Evolutionary conservation across 2,329 filamentous ascomycete genomes (phyloP).

Genomic region (Clathrospora elynae): DNA sequence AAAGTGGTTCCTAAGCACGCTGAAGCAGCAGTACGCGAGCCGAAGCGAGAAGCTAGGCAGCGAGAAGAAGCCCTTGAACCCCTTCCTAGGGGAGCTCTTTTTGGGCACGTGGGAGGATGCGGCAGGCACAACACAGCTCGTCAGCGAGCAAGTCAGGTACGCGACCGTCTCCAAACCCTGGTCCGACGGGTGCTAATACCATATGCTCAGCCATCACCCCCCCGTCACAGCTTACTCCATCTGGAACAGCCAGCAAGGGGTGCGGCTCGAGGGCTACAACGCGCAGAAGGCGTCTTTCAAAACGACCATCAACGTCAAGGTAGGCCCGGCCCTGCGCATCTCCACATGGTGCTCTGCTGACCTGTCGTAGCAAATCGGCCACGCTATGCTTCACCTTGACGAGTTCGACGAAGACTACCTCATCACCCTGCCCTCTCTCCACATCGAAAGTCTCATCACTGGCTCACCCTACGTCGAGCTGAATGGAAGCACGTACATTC

Average conservation of each 20-base stretch:
- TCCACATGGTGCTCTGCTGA: constrained; percentile 7
- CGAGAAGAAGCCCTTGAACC: constrained; percentile 97
- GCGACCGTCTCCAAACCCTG: constrained; percentile 6
- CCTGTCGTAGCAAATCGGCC: constrained; percentile 71
- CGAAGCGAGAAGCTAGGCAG: constrained; percentile 81
- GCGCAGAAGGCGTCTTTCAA: constrained; percentile 95
- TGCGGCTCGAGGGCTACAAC: constrained; percentile 82
- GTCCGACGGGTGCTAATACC: constrained; percentile 13
- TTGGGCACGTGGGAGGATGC: constrained; percentile 86
- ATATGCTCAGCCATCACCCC: constrained; percentile 72
- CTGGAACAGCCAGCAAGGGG: constrained; percentile 80
- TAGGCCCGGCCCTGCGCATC: constrained; percentile 1
- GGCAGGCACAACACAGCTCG: constrained; percentile 78
- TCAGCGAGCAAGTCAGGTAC: constrained; percentile 91
- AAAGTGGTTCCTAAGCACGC: constrained; percentile 92
- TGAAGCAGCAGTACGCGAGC: constrained; percentile 82
- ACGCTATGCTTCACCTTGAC: constrained; percentile 80
- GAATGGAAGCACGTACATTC: constrained; percentile 82
- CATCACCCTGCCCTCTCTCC: constrained; percentile 86
- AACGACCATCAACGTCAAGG: constrained; percentile 88
- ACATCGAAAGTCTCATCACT: constrained; percentile 91
- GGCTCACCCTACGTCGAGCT: constrained; percentile 89
- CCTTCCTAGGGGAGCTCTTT: constrained; percentile 94
- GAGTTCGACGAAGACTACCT: constrained; percentile 73
- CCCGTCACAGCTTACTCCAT: constrained; percentile 95